A percentile compares a stretch with the other conserved stretches of the same genome.
Evolutionary conservation across 1,284 basidiomycete genomes (phyloP).

Genomic region (Fereydounia khargensis): DNA sequence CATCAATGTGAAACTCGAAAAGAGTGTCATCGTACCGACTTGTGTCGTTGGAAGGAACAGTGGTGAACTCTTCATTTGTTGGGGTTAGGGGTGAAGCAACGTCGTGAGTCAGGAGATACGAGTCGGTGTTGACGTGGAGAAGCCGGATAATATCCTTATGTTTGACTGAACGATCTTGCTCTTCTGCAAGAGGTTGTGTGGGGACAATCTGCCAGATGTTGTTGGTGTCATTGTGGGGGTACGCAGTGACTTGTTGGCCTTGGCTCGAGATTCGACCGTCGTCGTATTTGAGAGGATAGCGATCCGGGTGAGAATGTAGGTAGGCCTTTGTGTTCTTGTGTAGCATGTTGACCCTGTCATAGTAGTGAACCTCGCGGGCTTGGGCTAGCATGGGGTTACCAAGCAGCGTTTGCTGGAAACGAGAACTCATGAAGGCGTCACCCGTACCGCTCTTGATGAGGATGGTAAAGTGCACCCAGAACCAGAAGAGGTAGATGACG

Average conservation of each 20-base stretch:
- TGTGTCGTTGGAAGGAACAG: conserved; percentile 63
- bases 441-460: conserved; percentile 88
- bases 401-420: conserved; percentile 91
- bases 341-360: conserved; percentile 79
- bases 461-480: conserved; percentile 91
- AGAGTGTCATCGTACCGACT: conserved; percentile 58
- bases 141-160: conserved; percentile 87
- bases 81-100: conserved; percentile 95
- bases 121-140: conserved; percentile 80
- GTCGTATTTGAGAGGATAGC: conserved; percentile 89
- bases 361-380: conserved; percentile 89
- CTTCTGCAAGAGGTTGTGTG: conserved; percentile 67
- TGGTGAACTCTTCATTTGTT: conserved; percentile 93
- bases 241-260: conserved; percentile 98
- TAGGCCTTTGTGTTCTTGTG: conserved; percentile 91
- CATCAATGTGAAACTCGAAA: conserved; percentile 45
- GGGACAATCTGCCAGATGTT: conserved; percentile 95
- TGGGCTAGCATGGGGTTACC: conserved; percentile 89
- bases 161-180: conserved; percentile 73
- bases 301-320: conserved; percentile 86
- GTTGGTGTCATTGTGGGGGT: conserved; percentile 87
- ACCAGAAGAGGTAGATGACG: conserved; percentile 88
- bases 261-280: conserved; percentile 94
- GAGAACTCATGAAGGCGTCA: conserved; percentile 94
- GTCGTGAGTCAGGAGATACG: conserved; percentile 86